Evolutionary conservation across 2,329 filamentous ascomycete species (phyloP), one percentile per base, ranked within the genome.

Genomic region (Drechmeria coniospora): DNA sequence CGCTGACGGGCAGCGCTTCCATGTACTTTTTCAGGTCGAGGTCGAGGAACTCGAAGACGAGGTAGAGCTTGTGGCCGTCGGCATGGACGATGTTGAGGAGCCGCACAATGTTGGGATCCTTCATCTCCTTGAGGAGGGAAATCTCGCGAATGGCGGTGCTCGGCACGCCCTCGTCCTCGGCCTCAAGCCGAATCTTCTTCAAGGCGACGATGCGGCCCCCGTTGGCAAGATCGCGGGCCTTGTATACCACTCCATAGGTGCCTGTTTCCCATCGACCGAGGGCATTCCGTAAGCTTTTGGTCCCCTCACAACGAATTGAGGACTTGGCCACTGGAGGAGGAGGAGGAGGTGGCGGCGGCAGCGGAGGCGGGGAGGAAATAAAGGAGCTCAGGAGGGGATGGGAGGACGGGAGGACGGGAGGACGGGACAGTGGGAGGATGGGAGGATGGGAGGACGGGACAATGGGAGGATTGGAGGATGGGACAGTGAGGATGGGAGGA

Each of bases 11-110:
- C 23, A 92, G 67, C 6, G 83, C 71, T 54, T 93, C 84, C 83
- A 93, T 93, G 56, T 92, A 93, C 55, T 92, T 92, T 63, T 93
- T 93, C 42, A 93, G 63, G 45, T 93, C 84, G 32, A 87, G 66
- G 47, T 92, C 84, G 40, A 93, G 76, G 55, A 81, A 93, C 52
- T 93, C 84, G 38, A 86, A 80, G 41, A 93, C 84, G 26, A 93
- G 77, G 55, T 92, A 93, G 27, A 93, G 72, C 60, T 93, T 93
- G 60, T 92, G 82, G 31, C 84, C 83, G 50, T 93, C 86, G 47
- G 84, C 82, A 53, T 93, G 84, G 28, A 93, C 83, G 40, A 93
- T 93, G 61, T 93, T 92, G 47, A 86, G 57, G 23, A 93, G 71
- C 37, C 74, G 73, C 34, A 93, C 80, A 45, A 93, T 90, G 56